Base-by-base conservation (phyloP, 805 yeast species). In the Barnettozyma vustinii region DNA sequence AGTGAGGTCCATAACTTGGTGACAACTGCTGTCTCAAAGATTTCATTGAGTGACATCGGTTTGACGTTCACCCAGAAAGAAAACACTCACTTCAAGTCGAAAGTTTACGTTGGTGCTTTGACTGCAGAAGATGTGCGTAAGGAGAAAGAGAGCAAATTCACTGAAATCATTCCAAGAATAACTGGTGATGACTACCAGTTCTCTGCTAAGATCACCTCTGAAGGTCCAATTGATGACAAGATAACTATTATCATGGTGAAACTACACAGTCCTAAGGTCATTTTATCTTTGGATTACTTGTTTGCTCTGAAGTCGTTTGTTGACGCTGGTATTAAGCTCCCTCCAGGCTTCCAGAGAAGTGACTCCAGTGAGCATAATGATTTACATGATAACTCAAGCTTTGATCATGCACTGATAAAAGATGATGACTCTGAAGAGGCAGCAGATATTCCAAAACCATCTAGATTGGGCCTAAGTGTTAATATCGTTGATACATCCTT, bases 211-310 rank as follows among this genome's bases (percentile, higher is more conserved):
- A 71, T 77, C 0, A 56, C 67, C 0, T 71, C 82, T 0, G 73
- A 67, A 45, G 79, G 76, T 2, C 60, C 64, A 3, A 66, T 61
- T 2, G 54, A 57, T 0, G 63, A 66, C n/a, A 72, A 74, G 46
- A 66, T 73, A 35, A 71, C 79, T 5, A 75, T 79, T 19, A 61
- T 77, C 3, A 74, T 82, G 59, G 60, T 85, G 5, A 80, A 89
- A 0, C 75, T 92, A 10, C 96, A 88, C 51, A 85, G 84, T 52
- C 97, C 97, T 0, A 79, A 77, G 49, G 76, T 85, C 10, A 81
- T 94, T 44, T 63, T 94, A 26, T 97, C 97, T 0, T 69, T 94
- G 56, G 98, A 91, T 61, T 91, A 88, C 64, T 60, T 92, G 33
- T 79, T 91, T 64, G 87, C 94, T 2, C 59, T 94, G 55, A 86